Percentiles rank a stretch among this genome's conserved stretches.
Evolutionary conservation across 768 basidiomycete species (phyloP).

Genomic region (Clitopilus passeckerianus): DNA sequence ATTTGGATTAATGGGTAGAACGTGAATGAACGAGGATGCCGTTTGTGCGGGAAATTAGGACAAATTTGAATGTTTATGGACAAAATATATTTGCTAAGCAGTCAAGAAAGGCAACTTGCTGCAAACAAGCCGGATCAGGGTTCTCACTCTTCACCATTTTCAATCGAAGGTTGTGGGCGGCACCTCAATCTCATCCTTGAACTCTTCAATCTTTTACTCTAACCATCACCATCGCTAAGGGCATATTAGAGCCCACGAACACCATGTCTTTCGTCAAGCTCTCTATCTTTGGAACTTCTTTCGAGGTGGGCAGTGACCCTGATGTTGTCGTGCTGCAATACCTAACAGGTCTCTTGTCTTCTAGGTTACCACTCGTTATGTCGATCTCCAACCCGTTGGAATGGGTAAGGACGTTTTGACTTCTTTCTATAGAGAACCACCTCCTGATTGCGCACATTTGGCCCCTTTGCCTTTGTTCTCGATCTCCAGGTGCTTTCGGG

Average conservation of each 20-base stretch:
- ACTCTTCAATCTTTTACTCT: conserved; percentile 8
- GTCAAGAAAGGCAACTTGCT: neutral
- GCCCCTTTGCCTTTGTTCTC: neutral
- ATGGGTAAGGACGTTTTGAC: conserved; percentile 68
- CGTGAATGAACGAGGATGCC: too few species aligned
- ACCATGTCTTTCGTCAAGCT: conserved; percentile 95
- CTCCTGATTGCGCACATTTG: neutral
- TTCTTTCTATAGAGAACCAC: neutral
- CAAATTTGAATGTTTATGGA: neutral
- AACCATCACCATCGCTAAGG: conserved; percentile 6
- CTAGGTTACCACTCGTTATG: conserved; percentile 96
- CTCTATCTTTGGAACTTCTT: conserved; percentile 97
- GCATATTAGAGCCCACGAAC: conserved; percentile 8
- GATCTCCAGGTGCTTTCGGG: conserved; percentile 79
- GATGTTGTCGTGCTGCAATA: neutral
- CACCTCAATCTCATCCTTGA: conserved; percentile 3
- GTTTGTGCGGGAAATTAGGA: neutral
- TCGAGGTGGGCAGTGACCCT: conserved; percentile 57
- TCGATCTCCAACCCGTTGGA: conserved; percentile 97
- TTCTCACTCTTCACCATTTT: conserved; percentile 1
- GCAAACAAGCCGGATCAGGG: neutral
- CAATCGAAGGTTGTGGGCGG: neutral
- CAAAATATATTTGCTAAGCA: neutral
- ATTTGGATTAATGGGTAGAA: neutral
- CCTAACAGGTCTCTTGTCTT: conserved; percentile 11